Base-by-base conservation (phyloP, 305 asterid genomes). In the Fraxinus platypoda region DNA sequence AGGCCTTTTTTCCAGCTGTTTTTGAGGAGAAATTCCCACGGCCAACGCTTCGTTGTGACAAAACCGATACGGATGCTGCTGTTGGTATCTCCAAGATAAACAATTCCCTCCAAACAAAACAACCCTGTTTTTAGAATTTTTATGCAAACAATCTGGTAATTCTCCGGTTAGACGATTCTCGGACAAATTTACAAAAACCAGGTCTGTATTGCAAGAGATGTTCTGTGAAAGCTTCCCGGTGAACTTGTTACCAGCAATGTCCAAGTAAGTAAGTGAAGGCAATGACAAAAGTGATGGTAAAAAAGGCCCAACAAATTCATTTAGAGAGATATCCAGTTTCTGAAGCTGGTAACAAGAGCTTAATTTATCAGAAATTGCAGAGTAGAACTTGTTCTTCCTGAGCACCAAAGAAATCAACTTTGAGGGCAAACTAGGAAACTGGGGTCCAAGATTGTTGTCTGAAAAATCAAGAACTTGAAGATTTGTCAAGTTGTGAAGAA, bases 21-120 rank as follows among this genome's bases (percentile, higher is more conserved):
- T 81, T 2, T 35, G 74, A 19, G 94, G 94, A 23, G 87, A 83
- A 66, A 95, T 87, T 31, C 90, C 89, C 4, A 95, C 99, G 31
- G 99, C 97, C 84, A 94, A 84, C 83, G 98, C 99, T 83, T 95
- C 97, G 66, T 77, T 87, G 59, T 88, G 94, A 43, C 99, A 95
- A 75, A 89, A 94, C 0, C 92, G 62, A 23, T 74, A 80, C 28
- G 93, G 97, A 46, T 86, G 88, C 87, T 95, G 98, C 81, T 86
- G 25, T 41, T 35, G 77, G 35, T 87, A 81, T 26, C 78, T 68
- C 68, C 82, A 28, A 2, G 90, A 88, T 54, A 95, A 86, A 81
- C 99, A 95, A 80, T 95, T 95, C 76, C 94, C 96, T 26, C 81
- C 84, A 78, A 81, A 95, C 76, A 84, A 35, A 38, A 91, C 91